Evolutionary conservation across 306 rosid genomes (phyloP), one percentile per base, ranked within the genome.

Genomic region (Leucaena leucocephala): DNA sequence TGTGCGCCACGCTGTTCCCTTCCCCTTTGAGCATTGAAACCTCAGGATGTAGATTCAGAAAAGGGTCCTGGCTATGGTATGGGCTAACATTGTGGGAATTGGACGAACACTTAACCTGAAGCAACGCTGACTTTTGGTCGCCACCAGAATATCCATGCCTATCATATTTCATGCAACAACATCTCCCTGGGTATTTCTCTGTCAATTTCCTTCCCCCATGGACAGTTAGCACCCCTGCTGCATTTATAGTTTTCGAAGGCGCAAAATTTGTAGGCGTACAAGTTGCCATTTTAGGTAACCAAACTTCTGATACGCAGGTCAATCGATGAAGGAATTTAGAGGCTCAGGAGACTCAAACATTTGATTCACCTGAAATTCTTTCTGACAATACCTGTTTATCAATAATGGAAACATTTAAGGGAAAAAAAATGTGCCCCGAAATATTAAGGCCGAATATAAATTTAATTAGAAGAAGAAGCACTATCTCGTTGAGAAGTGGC

Each of bases 31-130:
- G 99, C 98, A 93, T 78, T 2, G 98, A 95, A 34, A 95, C 85
- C 84, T 95, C 99, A 2, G 99, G 99, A 74, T 93, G 99, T 17
- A 95, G 90, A 78, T 95, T 87, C 52, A 95, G 89, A 83, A 95
- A 95, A 80, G 98, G 99, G 76, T 95, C 99, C 74, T 84, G 90
- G 43, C 83, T 89, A 22, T 77, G 91, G 82, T 90, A 90, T 1
- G 85, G 71, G 76, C 84, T 79, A 10, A 89, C 84, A 76, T 83
- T 86, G 68, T 91, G 90, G n/a, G 97, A 84, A 79, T 84, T 89
- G 17, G 88, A 57, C 0, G 89, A 84, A 22, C 93, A 88, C 86
- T 86, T 93, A 45, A 89, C 62, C 13, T 86, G 92, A 78, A 81
- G 72, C 55, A 80, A 79, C 64, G 71, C 74, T 57, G 82, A 85